Percentiles rank a stretch among this genome's conserved stretches.
These are phyloP conservation scores for Suillus sp. DNA, from an alignment of 768 basidiomycete species.

Conservation along the genomic window DNA sequence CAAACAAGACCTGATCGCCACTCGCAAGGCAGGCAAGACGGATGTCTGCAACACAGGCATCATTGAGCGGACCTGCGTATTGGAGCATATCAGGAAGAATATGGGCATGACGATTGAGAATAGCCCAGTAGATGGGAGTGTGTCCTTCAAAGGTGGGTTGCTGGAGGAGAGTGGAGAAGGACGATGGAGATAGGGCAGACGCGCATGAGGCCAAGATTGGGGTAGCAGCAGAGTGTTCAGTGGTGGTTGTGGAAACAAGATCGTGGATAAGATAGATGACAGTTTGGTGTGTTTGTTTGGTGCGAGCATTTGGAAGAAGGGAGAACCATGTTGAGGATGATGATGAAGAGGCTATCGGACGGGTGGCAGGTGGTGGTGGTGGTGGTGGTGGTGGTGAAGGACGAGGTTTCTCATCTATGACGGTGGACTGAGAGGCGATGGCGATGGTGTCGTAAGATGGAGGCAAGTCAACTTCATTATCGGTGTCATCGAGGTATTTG, in stretches of 20 bases:
- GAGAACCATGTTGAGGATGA: constrained; percentile 20
- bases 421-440: constrained; percentile 12
- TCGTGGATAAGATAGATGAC: constrained; percentile 58
- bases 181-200: constrained; percentile 39
- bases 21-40: constrained; percentile 60
- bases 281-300: constrained; percentile 54
- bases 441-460: constrained; percentile 29
- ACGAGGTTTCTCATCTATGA: constrained; percentile 19
- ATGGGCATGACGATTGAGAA: constrained; percentile 51
- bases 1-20: constrained; percentile 30
- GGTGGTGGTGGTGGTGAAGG: background rate
- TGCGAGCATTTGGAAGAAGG: constrained; percentile 24
- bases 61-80: constrained; percentile 47
- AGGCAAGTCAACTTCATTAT: constrained; percentile 18
- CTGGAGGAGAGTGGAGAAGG: constrained; percentile 56
- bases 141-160: constrained; percentile 64
- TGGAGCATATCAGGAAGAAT: constrained; percentile 54
- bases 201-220: constrained; percentile 39
- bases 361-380: background rate
- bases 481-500: constrained; percentile 19
- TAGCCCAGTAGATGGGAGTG: constrained; percentile 73
- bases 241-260: constrained; percentile 42
- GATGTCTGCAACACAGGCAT: constrained; percentile 56
- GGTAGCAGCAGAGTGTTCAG: constrained; percentile 53
- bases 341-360: background rate